These are phyloP conservation scores for Hypoxylon fuscum DNA, from an alignment of 495 filamentous ascomycete species.

Conservation along the genomic window DNA sequence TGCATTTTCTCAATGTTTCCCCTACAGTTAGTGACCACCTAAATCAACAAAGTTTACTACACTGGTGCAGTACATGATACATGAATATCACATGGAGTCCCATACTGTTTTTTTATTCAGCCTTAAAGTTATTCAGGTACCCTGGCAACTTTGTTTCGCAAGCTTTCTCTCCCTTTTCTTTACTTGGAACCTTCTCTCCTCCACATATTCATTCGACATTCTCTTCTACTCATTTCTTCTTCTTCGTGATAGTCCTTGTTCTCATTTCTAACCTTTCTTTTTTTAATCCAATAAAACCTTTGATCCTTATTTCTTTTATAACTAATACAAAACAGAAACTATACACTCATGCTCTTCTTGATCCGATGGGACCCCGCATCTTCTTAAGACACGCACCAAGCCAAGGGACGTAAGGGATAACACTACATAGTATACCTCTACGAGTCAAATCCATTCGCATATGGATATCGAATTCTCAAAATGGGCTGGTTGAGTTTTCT, in stretches of 20 bases:
- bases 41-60: conserved; percentile 22
- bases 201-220: conserved; percentile 8
- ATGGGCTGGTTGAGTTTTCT: conserved; percentile 58
- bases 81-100: conserved; percentile 1
- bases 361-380: conserved; percentile 27
- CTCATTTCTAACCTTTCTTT: no score
- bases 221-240: conserved; percentile 6
- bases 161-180: conserved; percentile 14
- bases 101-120: conserved; percentile 9
- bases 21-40: conserved; percentile 16
- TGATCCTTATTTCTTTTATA: conserved; percentile 7
- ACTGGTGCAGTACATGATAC: conserved; percentile 1
- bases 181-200: conserved; percentile 5
- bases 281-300: background rate
- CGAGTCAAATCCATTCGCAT: background rate
- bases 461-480: conserved; percentile 26
- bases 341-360: conserved; percentile 7
- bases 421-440: conserved; percentile 5
- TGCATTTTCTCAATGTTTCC: conserved; percentile 24
- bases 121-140: conserved; percentile 34
- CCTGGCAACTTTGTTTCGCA: background rate
- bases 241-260: background rate
- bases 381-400: conserved; percentile 14
- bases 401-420: conserved; percentile 28
- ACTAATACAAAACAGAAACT: conserved; percentile 1